Percentiles rank a stretch among this genome's conserved stretches.
Evolutionary conservation across 169 alveolate species (phyloP).

Genomic region (Prorocentrum cordatum): DNA sequence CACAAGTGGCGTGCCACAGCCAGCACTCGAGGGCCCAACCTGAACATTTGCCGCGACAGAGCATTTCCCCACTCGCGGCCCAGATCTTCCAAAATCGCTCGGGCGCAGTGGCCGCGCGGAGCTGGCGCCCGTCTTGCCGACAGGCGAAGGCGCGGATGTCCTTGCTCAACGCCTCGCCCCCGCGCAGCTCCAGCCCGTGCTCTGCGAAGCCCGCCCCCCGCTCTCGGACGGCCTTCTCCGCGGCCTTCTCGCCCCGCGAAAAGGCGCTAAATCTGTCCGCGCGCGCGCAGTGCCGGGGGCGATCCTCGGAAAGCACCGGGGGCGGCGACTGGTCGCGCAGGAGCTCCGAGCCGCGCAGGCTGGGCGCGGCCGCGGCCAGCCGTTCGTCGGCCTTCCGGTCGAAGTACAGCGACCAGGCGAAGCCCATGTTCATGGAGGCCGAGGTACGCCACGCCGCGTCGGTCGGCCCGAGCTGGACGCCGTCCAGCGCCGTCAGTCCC

Average conservation of each 20-base stretch:
- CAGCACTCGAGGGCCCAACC: too few relatives aligned
- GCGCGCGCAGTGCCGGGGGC: neutral
- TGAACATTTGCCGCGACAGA: too few relatives aligned
- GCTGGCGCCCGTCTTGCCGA: too few relatives aligned
- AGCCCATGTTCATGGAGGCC: neutral
- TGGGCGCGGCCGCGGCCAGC: too few relatives aligned
- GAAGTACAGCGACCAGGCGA: neutral
- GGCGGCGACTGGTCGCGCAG: too few relatives aligned
- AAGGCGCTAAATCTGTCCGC: neutral
- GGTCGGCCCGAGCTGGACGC: neutral
- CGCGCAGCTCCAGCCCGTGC: neutral
- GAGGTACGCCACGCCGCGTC: neutral
- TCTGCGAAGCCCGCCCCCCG: neutral
- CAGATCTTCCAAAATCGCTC: too few relatives aligned
- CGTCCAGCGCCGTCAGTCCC: neutral
- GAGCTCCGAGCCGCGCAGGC: too few relatives aligned
- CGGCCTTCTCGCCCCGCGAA: neutral
- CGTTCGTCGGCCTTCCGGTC: neutral
- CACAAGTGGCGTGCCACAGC: too few relatives aligned
- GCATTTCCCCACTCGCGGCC: too few relatives aligned
- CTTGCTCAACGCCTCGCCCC: slow-evolving; percentile 10
- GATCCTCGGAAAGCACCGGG: too few relatives aligned
- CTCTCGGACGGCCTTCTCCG: neutral
- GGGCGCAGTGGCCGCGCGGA: too few relatives aligned
- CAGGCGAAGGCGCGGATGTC: too few relatives aligned